Evolutionary conservation across 176 grass and related monocot genomes (phyloP), one percentile per base, ranked within the genome.

Genomic region (Olyra latifolia): DNA sequence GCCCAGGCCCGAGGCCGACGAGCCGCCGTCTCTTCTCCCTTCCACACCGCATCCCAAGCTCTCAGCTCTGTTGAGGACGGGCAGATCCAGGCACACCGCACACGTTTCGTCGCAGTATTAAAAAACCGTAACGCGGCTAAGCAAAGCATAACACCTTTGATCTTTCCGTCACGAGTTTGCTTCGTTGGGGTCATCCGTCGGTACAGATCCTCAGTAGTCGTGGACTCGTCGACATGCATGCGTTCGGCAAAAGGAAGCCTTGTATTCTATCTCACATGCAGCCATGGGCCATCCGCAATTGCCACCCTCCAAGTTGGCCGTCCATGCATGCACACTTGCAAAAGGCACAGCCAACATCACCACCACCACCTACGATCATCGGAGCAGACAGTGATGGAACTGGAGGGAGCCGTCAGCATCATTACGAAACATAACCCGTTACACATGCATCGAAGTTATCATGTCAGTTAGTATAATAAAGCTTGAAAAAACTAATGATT

Each of bases 121-220:
- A 10, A 58, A 58, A 73, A 63, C 43, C 13, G 43, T 60, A 58
- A 50, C 42, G 56, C 79, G 41, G 39, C 66, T 20, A 6, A 25
- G 55, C 42, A 25, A 60, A 59, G 77, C 49, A n/a, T 19, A 20
- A 8, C 80, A 9, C 43, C 61, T 47, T 35, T 35, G 32, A 35
- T 35, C 32, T 35, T 23, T 25, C 32, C 49, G 27, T 65, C 38
- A 44, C 19, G 24, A 13, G 28, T 32, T n/a, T 11, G 43, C 13
- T 52, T 50, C 58, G 74, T 85, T 58, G 6, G 4, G 42, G 19
- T 62, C 83, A n/a, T n/a, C n/a, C n/a, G n/a, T n/a, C n/a, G n/a
- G n/a, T 35, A 35, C 32, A 35, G 32, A 35, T 35, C 32, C 1
- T 10, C 20, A 17, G 15, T 0, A 20, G 12, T 41, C 52, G 42